Percentiles rank a stretch among this genome's conserved stretches.
Conservation (phyloP, 2,329 filamentous ascomycete species). For the Blastomyces parvus region DNA sequence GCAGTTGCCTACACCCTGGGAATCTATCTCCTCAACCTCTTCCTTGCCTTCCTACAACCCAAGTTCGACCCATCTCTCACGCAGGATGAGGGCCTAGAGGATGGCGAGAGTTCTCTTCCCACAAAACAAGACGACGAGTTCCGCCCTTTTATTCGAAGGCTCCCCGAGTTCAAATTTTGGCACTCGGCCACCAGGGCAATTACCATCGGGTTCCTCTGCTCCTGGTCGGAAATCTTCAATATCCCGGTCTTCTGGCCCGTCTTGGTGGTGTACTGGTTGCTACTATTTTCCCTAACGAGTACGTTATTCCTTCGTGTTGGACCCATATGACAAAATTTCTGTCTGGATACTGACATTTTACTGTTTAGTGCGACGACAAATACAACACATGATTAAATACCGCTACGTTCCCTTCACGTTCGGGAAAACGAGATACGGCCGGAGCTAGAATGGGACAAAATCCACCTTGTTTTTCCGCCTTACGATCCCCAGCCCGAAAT, state of each 20-base stretch:
- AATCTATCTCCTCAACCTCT: constrained; percentile 97
- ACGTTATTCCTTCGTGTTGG: constrained; percentile 35
- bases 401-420: constrained; percentile 91
- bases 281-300: constrained; percentile 93
- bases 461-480: neutral
- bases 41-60: constrained; percentile 94
- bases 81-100: constrained; percentile 91
- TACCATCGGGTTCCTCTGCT: constrained; percentile 72
- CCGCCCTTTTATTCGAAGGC: constrained; percentile 85
- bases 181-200: constrained; percentile 87
- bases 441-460: constrained; percentile 12
- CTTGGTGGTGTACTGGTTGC: constrained; percentile 96
- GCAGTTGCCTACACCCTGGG: constrained; percentile 92
- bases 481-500: neutral
- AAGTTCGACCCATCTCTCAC: constrained; percentile 98
- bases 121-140: constrained; percentile 98
- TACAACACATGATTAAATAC: constrained; percentile 99
- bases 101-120: constrained; percentile 68
- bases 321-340: neutral
- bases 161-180: constrained; percentile 99
- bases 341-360: constrained; percentile 9
- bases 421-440: constrained; percentile 70
- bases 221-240: constrained; percentile 90
- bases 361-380: constrained; percentile 82
- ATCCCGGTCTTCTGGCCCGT: constrained; percentile 99